phyloP scores from a whole-genome alignment of 78 protist genomes.

The Blattamonas nauphoetae region DNA sequence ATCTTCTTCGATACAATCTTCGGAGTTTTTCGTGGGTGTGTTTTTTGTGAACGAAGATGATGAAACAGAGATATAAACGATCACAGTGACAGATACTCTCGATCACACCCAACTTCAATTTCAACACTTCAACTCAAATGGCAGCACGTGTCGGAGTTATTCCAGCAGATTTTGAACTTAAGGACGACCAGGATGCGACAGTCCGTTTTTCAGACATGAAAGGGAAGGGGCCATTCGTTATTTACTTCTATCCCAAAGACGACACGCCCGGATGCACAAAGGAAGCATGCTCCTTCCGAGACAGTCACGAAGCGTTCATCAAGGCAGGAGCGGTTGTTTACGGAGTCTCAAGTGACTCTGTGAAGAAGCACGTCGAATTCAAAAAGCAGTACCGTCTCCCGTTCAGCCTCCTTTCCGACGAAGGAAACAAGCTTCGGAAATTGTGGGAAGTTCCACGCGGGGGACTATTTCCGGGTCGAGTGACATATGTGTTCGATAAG shows the following conservation, averaged over 20 bases:
- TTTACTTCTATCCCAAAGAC: slow-evolving; percentile 6
- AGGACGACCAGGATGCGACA: not conserved
- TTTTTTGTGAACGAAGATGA: too few relatives aligned
- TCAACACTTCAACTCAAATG: too few relatives aligned
- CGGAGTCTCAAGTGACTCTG: not conserved
- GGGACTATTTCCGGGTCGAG: slow-evolving; percentile 5
- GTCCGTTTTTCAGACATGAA: not conserved
- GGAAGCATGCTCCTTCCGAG: slow-evolving; percentile 15
- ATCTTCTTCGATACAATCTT: too few relatives aligned
- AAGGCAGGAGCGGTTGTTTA: not conserved
- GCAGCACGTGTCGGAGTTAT: not conserved
- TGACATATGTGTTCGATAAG: not conserved
- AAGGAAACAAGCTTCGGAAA: not conserved
- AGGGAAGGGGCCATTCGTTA: not conserved
- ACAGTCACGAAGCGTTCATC: not conserved
- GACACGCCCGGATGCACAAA: slow-evolving; percentile 1
- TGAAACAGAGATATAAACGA: too few relatives aligned
- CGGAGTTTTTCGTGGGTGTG: too few relatives aligned
- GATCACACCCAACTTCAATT: too few relatives aligned
- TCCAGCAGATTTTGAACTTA: not conserved
- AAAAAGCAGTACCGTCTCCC: not conserved
- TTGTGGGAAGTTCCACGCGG: not conserved
- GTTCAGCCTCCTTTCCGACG: not conserved
- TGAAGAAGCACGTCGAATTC: not conserved
- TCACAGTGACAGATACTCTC: too few relatives aligned